These are phyloP conservation scores for Nicotiana paniculata DNA, from an alignment of 257 asterid genomes.

Conservation along the genomic window DNA sequence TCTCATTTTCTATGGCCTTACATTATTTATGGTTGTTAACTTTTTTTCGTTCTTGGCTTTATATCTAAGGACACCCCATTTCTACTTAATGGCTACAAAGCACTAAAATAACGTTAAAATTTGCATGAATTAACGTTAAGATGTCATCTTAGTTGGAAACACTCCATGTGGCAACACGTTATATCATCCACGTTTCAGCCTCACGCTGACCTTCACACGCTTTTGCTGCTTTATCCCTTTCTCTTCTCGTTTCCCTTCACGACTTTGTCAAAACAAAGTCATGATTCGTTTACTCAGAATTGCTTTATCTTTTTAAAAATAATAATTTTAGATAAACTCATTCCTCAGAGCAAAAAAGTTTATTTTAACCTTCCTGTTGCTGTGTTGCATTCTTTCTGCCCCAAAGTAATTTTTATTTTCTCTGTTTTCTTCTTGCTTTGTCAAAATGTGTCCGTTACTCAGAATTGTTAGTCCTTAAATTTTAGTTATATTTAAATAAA, in stretches of 20 bases:
- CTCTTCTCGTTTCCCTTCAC: neutral
- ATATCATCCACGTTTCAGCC: constrained; percentile 4
- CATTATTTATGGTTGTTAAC: too few species aligned
- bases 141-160: constrained; percentile 20
- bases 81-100: neutral
- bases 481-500: neutral
- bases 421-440: neutral
- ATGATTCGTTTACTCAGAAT: too few species aligned
- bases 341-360: too few species aligned
- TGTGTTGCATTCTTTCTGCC: too few species aligned
- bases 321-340: too few species aligned
- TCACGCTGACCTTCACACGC: neutral
- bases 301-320: neutral
- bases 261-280: too few species aligned
- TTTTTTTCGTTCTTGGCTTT: too few species aligned
- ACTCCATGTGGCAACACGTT: constrained; percentile 38
- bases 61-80: neutral
- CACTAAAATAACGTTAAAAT: neutral
- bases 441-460: neutral
- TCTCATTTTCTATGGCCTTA: neutral
- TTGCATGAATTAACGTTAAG: constrained; percentile 10
- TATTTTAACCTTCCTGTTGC: too few species aligned
- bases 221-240: neutral
- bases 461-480: neutral
- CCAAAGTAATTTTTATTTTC: too few species aligned